Base-by-base conservation (phyloP, 306 rosid genomes). In the Rubus parviflorus region DNA sequence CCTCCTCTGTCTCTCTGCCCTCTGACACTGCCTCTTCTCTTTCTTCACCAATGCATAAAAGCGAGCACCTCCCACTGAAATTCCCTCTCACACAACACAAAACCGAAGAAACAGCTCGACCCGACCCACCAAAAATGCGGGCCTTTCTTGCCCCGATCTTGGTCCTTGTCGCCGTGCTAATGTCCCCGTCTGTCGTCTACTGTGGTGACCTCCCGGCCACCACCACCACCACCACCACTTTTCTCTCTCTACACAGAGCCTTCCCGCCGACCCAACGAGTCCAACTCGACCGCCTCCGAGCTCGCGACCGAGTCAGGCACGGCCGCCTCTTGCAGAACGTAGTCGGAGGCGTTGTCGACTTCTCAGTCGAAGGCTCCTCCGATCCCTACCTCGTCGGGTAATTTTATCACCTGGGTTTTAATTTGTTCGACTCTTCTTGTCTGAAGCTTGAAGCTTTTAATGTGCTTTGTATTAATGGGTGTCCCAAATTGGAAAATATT, bases 331-430 rank as follows among this genome's bases (percentile, higher is more conserved):
- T 94, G 86, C 89, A 88, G 47, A 91, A 81, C 46, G 81, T 30
- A 0, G 81, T 35, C 11, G 86, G 85, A 25, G 94, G 98, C 51
- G 84, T 91, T 5, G 96, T 90, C 85, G 87, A 94, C 84, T 90
- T 91, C 90, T 38, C 96, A 8, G 96, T 91, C 65, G 84, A 78
- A 80, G 98, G 98, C 77, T 83, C 90, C 76, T 86, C 94, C 85
- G 96, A 89, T 91, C 97, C 92, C 16, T 79, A 72, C 83, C 66
- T 86, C 62, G 83, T 69, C 77, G 97, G 98, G 98, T 94, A 87
- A 77, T 77, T 73, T 84, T 46, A n/a, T 74, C 61, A 49, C 53
- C 84, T 70, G 81, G 81, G 84, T 70, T 78, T 63, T 46, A 8
- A 0, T 70, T 2, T 9, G 2, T 47, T 47, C 38, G 8, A 60